These are phyloP conservation scores for Aspergillus vadensis DNA, from an alignment of 2,329 filamentous ascomycete genomes.

Conservation along the genomic window DNA sequence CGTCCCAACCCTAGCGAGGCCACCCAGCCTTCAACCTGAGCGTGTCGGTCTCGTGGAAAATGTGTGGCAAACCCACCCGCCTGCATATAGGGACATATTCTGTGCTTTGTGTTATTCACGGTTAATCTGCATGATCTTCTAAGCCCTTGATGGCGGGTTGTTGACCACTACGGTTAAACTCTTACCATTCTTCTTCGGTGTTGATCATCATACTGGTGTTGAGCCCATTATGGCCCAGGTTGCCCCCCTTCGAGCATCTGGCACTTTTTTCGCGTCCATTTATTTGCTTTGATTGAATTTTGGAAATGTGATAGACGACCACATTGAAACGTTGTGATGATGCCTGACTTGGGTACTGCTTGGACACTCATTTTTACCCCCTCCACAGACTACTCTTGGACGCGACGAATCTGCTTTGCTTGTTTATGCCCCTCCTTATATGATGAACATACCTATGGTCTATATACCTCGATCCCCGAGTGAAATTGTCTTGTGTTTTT, in stretches of 20 bases:
- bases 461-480: constrained; percentile 18
- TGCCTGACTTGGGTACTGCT: constrained; percentile 11
- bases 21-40: constrained; percentile 16
- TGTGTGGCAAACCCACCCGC: neutral
- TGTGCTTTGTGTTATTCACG: neutral
- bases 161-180: neutral
- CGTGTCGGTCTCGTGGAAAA: neutral
- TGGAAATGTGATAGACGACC: constrained; percentile 6
- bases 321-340: constrained; percentile 6
- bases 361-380: constrained; percentile 8
- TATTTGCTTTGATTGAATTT: neutral
- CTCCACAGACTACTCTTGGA: neutral
- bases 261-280: constrained; percentile 4
- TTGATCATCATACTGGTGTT: constrained; percentile 3
- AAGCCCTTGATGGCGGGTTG: constrained; percentile 8
- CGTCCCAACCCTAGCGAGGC: constrained; percentile 35
- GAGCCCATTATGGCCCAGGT: constrained; percentile 2
- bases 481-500: constrained; percentile 18
- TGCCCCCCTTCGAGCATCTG: neutral
- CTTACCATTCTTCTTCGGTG: constrained; percentile 4
- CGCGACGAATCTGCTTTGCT: neutral
- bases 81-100: neutral
- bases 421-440: constrained; percentile 18
- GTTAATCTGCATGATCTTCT: constrained; percentile 10
- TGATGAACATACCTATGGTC: constrained; percentile 24